Evolutionary conservation across 73 alveolate species (phyloP).

Genomic region (Paramecium caudatum): DNA sequence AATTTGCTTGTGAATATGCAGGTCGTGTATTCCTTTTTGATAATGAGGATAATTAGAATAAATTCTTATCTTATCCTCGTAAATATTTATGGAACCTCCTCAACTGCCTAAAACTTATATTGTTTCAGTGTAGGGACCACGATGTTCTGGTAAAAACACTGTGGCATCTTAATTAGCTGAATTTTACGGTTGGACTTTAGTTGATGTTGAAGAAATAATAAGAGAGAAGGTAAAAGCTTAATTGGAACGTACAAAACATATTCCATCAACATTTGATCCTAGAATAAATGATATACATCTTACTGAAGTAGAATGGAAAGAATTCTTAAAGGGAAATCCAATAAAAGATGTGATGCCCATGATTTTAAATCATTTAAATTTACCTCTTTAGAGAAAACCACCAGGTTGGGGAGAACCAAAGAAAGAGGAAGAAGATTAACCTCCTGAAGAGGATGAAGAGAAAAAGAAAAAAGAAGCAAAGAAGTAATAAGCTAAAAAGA

Average conservation of each 20-base stretch:
- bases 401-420: slow-evolving; percentile 76
- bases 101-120: slow-evolving; percentile 91
- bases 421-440: slow-evolving; percentile 75
- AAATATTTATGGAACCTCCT: slow-evolving; percentile 90
- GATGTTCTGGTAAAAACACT: slow-evolving; percentile 92
- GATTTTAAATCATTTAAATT: slow-evolving; percentile 81
- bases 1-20: slow-evolving; percentile 92
- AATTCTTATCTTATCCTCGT: slow-evolving; percentile 91
- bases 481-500: slow-evolving; percentile 83
- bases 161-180: slow-evolving; percentile 89
- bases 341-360: slow-evolving; percentile 84
- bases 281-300: slow-evolving; percentile 81
- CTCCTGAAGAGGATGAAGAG: slow-evolving; percentile 83
- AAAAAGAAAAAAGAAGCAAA: slow-evolving; percentile 82
- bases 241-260: slow-evolving; percentile 84
- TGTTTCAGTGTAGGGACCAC: slow-evolving; percentile 91
- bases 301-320: slow-evolving; percentile 82
- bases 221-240: slow-evolving; percentile 77
- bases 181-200: slow-evolving; percentile 93
- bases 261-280: slow-evolving; percentile 78
- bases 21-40: slow-evolving; percentile 93
- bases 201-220: slow-evolving; percentile 92
- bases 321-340: slow-evolving; percentile 81
- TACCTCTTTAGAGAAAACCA: slow-evolving; percentile 79
- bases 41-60: slow-evolving; percentile 91